phyloP scores from a whole-genome alignment of 2,329 filamentous ascomycete genomes.

The Hirsutella thompsonii region DNA sequence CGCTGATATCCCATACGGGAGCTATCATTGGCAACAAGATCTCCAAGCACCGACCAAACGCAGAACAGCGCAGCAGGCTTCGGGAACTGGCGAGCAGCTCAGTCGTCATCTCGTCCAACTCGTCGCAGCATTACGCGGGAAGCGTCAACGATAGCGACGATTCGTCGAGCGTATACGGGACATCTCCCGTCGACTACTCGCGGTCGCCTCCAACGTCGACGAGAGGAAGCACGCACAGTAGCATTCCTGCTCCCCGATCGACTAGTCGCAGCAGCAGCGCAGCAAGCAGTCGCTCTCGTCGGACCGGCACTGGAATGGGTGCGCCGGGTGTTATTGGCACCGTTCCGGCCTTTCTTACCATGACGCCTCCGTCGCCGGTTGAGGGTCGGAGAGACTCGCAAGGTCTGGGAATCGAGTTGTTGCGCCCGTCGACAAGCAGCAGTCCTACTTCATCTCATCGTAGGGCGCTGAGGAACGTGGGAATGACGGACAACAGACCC shows the following conservation, averaged over 20 bases:
- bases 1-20: conserved; percentile 87
- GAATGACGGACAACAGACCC: conserved; percentile 13
- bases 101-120: conserved; percentile 38
- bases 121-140: conserved; percentile 22
- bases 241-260: conserved; percentile 29
- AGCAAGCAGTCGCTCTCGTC: conserved; percentile 31
- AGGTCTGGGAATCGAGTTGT: conserved; percentile 15
- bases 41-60: conserved; percentile 71
- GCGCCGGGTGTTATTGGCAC: conserved; percentile 11
- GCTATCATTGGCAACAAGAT: conserved; percentile 98
- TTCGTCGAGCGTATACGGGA: conserved; percentile 39
- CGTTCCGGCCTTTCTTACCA: conserved; percentile 27
- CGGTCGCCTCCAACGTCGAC: conserved; percentile 44
- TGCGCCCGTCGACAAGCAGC: conserved; percentile 19
- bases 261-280: conserved; percentile 41
- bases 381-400: conserved; percentile 9
- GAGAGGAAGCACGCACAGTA: conserved; percentile 33
- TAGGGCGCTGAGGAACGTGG: conserved; percentile 5
- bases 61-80: conserved; percentile 64
- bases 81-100: conserved; percentile 75
- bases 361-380: conserved; percentile 32
- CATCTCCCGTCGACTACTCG: conserved; percentile 43
- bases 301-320: conserved; percentile 18
- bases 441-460: conserved; percentile 12
- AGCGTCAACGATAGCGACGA: conserved; percentile 42